Conservation (phyloP, 2,329 filamentous ascomycete species). For the Leptographium wingfieldii region DNA sequence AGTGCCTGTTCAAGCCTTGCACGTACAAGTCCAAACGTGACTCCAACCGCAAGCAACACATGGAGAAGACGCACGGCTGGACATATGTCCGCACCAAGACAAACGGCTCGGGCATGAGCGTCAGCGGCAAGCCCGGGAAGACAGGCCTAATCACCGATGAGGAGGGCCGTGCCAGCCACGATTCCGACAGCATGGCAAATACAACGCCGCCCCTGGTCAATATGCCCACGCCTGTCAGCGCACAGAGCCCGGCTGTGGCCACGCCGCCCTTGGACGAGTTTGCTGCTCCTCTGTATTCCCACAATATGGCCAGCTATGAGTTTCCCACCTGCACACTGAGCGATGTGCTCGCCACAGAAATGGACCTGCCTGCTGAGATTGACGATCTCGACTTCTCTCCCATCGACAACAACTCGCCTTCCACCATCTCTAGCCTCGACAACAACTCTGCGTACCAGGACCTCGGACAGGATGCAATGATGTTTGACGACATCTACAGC, state of each 20-base stretch:
- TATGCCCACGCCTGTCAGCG: slow-evolving; percentile 49
- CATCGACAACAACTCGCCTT: slow-evolving; percentile 37
- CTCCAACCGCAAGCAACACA: slow-evolving; percentile 96
- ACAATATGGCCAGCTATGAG: slow-evolving; percentile 37
- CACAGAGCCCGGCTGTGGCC: slow-evolving; percentile 38
- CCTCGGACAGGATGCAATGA: slow-evolving; percentile 45
- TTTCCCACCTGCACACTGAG: slow-evolving; percentile 24
- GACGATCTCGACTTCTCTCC: slow-evolving; percentile 25
- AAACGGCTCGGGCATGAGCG: slow-evolving; percentile 55
- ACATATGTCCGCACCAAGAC: slow-evolving; percentile 86
- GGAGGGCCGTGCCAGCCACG: slow-evolving; percentile 20
- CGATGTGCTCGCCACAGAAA: slow-evolving; percentile 9
- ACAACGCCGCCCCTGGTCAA: slow-evolving; percentile 48
- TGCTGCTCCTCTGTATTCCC: slow-evolving; percentile 20
- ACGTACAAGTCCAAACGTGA: slow-evolving; percentile 91
- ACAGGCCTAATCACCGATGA: not conserved
- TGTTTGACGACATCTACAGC: slow-evolving; percentile 51
- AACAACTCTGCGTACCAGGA: slow-evolving; percentile 48
- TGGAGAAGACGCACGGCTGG: slow-evolving; percentile 94
- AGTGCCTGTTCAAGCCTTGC: slow-evolving; percentile 74
- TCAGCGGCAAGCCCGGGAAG: slow-evolving; percentile 33
- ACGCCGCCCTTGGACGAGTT: slow-evolving; percentile 43
- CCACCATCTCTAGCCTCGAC: slow-evolving; percentile 27
- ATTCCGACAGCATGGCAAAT: slow-evolving; percentile 30
- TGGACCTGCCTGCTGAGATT: slow-evolving; percentile 28